Base-by-base conservation (phyloP, 768 basidiomycete genomes). In the Solioccasus polychromus region DNA sequence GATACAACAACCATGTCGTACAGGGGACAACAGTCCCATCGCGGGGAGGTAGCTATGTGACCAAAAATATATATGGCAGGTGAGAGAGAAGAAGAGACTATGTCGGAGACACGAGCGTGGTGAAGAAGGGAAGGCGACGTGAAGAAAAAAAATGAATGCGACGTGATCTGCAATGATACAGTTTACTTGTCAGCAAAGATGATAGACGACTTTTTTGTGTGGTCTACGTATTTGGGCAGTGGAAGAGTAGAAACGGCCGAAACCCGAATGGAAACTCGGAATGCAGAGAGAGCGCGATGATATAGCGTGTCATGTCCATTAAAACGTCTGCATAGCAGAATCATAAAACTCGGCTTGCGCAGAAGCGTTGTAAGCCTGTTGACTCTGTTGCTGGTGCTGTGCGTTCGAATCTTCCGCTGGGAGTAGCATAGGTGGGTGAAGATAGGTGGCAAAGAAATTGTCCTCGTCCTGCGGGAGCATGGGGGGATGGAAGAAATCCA, bases 401-500 rank as follows among this genome's bases (percentile, higher is more conserved):
- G 15, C 9, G 18, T 48, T 45, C 20, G 53, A 7, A 11, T 71
- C 72, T 43, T 72, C 70, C 10, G 68, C 58, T 17, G 72, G 76
- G 14, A 69, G 70, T 22, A 74, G 41, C 79, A 80, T 80, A 8
- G 79, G 77, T 15, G 78, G 78, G 56, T 80, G 79, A 35, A 79
- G 58, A 43, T 78, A 79, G 12, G 73, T 64, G 4, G 72, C 71
- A 45, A 77, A 77, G 32, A 88, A 64, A 46, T 70, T 74, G 18
- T 85, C 84, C 39, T 88, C 86, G 35, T 86, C 85, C 19, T 74
- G 73, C n/a, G 76, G 68, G 38, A 76, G 67, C 73, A 80, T 61
- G 8, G 80, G 79, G 24, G 78, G 77, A 45, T 88, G 85, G 6
- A 87, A 69, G 52, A 79, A 88, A 53, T 88, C 85, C 82, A 86